Base-by-base conservation (phyloP, 352 stramenopile species). In the Globisporangium nunn region DNA sequence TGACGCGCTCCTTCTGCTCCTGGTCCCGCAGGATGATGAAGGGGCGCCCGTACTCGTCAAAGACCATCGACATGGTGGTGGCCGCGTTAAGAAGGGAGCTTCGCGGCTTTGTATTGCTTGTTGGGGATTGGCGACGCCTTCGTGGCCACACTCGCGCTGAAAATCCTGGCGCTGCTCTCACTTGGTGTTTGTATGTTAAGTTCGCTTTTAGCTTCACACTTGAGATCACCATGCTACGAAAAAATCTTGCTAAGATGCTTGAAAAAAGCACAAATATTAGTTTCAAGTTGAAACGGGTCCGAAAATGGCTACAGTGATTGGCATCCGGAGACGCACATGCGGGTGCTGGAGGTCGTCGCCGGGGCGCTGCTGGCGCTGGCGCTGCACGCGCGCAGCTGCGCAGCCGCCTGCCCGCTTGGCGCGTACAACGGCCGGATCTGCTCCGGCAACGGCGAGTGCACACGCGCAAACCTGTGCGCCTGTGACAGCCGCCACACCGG, bases 21-120 rank as follows among this genome's bases (percentile, higher is more conserved):
- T 99, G 97, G 74, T 99, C 97, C 64, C 97, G 87, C 73, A 99
- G 85, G 78, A 99, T 99, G 70, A 99, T 98, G 75, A 99, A 99
- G 65, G 97, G 97, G 58, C 97, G 85, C 56, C 97, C 97, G 85
- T 99, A 99, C 80, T 99, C 97, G 89, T 99, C 97, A 93, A 95
- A 95, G 66, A 95, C 78, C 85, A 95, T 93, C 68, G 85, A 95
- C 85, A 95, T 95, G 68, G 56, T 75, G 69, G 61, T 70, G 53
- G 40, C 51, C 33, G 33, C 33, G 33, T 37, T 8, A 23, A 23
- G 23, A 23, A 23, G 23, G 23, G 33, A 37, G 33, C 33, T 37
- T 37, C 33, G 33, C 23, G 10, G 33, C 33, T 37, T 37, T 11
- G 33, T 23, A 23, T 5, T 37, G 33, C 33, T 37, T 37, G 33